Conservation (phyloP, 73 alveolate genomes). For the Uronychia binucleata region DNA sequence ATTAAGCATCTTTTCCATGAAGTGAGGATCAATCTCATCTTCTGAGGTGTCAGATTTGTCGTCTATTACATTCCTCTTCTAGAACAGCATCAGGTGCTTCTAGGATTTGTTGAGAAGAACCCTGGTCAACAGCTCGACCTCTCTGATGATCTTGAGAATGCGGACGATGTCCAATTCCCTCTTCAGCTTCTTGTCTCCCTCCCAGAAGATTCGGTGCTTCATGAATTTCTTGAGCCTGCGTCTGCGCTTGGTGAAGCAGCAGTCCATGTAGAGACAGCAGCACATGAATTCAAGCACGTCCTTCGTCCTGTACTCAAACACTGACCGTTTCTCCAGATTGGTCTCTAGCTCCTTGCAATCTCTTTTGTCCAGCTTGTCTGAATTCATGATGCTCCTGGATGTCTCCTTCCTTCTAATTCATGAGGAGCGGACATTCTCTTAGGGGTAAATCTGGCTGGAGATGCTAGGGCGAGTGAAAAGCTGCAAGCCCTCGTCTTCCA, state of each 20-base stretch:
- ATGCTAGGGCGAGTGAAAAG: no score
- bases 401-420: no score
- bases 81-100: not conserved
- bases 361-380: no score
- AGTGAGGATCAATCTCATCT: not conserved
- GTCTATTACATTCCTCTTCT: not conserved
- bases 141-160: not conserved
- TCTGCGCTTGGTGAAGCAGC: not conserved
- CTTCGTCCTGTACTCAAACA: not conserved
- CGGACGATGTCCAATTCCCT: not conserved
- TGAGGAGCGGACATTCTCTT: no score
- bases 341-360: no score
- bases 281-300: not conserved
- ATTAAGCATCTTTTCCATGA: not conserved
- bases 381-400: no score
- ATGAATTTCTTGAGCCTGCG: not conserved
- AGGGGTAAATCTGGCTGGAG: no score
- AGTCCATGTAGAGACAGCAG: constrained; percentile 1
- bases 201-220: not conserved
- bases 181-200: not conserved
- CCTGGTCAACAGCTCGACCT: not conserved
- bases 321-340: no score
- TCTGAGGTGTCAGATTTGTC: not conserved
- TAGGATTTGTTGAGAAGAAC: not conserved
- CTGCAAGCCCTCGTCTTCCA: no score